Conservation (phyloP, 805 yeast genomes). For the Suhomyces sp. region DNA sequence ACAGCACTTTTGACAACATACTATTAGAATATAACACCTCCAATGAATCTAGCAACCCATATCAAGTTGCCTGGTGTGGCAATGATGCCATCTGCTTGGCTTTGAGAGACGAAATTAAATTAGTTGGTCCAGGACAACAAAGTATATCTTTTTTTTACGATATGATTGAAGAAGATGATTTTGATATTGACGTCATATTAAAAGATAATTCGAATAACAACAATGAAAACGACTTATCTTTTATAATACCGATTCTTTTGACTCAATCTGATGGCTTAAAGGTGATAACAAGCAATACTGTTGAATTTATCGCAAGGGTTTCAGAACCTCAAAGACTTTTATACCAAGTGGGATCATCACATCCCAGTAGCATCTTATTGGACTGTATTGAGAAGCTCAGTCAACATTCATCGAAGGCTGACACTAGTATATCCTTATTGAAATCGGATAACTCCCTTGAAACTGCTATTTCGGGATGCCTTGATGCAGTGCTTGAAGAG, state of each 20-base stretch:
- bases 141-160: slow-evolving; percentile 52
- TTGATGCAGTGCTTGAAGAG: slow-evolving; percentile 74
- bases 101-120: slow-evolving; percentile 60
- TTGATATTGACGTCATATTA: slow-evolving; percentile 26
- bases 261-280: slow-evolving; percentile 72
- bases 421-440: slow-evolving; percentile 64
- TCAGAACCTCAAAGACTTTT: slow-evolving; percentile 54
- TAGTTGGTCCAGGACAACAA: slow-evolving; percentile 71
- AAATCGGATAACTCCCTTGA: slow-evolving; percentile 43
- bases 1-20: slow-evolving; percentile 44
- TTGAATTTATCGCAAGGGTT: slow-evolving; percentile 68
- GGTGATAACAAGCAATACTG: slow-evolving; percentile 54
- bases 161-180: slow-evolving; percentile 27
- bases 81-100: slow-evolving; percentile 72
- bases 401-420: slow-evolving; percentile 74
- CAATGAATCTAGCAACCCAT: slow-evolving; percentile 38
- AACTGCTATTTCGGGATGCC: slow-evolving; percentile 68
- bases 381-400: slow-evolving; percentile 69
- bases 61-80: slow-evolving; percentile 76
- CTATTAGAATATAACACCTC: slow-evolving; percentile 47
- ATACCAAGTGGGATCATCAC: slow-evolving; percentile 79
- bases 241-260: slow-evolving; percentile 40
- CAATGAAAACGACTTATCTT: slow-evolving; percentile 18
- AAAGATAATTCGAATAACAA: slow-evolving; percentile 5
- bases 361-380: slow-evolving; percentile 76